Base-by-base conservation (phyloP, 768 basidiomycete species). In the Candolleomyces eurysporus region DNA sequence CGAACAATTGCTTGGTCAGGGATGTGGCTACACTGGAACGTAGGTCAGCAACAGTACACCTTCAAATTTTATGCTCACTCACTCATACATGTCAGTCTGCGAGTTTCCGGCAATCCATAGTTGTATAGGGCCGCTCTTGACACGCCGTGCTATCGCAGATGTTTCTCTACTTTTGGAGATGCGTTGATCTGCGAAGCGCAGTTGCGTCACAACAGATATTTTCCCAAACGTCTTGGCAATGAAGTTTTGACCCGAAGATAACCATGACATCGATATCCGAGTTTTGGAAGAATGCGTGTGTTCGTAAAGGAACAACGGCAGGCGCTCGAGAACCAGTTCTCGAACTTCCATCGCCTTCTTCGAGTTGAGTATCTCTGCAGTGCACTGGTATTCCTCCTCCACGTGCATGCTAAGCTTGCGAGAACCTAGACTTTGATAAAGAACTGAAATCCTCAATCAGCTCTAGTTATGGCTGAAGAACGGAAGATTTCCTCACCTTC, bases 81-180 rank as follows among this genome's bases (percentile, higher is more conserved):
- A 94, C 93, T 97, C 96, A 68, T 91, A 98, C 84, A 96, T 91
- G 67, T 98, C 93, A 48, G 92, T 79, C 64, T 89, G 83, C 1
- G 88, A 77, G 61, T 86, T 85, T n/a, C 80, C 79, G 6, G 92
- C 90, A 39, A 96, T 77, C 83, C 89, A 92, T 26, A 98, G 72
- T 52, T 90, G 82, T 40, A 93, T 84, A n/a, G 88, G 82, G 5
- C 81, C 79, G 14, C 79, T 77, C 14, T 79, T 76, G 36, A 78
- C 71, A 59, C 79, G 76, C 58, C 78, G 79, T 46, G 91, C 87
- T 51, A 86, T 85, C 22, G 92, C 93, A 22, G 91, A 92, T 0
- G 89, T 84, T 58, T 91, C 89, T 63, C 88, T 82, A 48, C 74
- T 84, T 61, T 82, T 81, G 4, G 82, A 79, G 11, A 81, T 70